Base-by-base conservation (phyloP, 331 rosid genomes). In the Spiraea crenata region DNA sequence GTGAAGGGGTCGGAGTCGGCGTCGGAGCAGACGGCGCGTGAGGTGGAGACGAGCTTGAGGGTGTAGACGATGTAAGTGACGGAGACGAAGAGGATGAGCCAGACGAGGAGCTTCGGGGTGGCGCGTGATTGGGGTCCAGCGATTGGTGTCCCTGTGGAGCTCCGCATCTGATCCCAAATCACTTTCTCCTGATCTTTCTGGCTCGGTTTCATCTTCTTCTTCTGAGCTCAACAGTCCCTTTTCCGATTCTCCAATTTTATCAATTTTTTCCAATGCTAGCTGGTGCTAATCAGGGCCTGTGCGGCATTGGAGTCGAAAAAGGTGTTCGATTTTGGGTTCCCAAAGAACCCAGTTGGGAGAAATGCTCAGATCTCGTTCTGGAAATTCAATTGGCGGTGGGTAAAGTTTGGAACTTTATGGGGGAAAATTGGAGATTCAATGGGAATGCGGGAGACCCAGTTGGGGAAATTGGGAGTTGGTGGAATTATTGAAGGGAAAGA, bases 61-160 rank as follows among this genome's bases (percentile, higher is more conserved):
- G 91, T 89, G 86, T 91, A 91, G 39, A 85, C 74, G 59, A 88
- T 61, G 76, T 91, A 95, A 20, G 89, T 85, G 67, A 91, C 64
- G 5, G 90, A 89, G 49, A 91, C 85, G 64, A 86, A 72, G 81
- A 89, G 86, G 69, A 95, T 88, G 15, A 89, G 89, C 85, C 84
- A 87, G n/a, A 95, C 67, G 55, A 93, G 72, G 0, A 89, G 80
- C 74, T 89, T 93, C 0, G 85, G 83, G 12, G 80, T 77, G 46
- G 78, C 15, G 40, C 89, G 77, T 20, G 83, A 60, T 25, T 70
- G 92, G 14, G 71, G 31, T 20, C 77, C 75, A 19, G 77, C 40
- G 66, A 70, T 76, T 74, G 85, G 74, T 70, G 81, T 74, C 54
- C 57, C 79, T 16, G 79, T 46, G 14, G 91, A 47, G 72, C 72